phyloP scores from a whole-genome alignment of 1,284 basidiomycete genomes.

The Lentinus polychrous region DNA sequence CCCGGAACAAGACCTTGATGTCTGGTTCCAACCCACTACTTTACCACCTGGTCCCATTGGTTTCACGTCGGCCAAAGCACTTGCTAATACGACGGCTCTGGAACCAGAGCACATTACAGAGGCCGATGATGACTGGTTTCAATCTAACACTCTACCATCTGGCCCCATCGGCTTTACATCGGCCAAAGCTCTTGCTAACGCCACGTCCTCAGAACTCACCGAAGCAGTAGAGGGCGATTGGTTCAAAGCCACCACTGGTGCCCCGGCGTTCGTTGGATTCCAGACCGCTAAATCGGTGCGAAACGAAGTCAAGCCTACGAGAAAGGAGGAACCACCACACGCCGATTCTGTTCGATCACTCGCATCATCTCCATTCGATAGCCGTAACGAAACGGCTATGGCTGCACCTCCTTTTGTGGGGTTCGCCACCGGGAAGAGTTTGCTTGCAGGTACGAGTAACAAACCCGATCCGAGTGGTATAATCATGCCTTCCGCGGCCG shows the following conservation, averaged over 20 bases:
- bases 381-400: no score
- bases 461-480: conserved; percentile 8
- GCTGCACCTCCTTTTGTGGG: background rate
- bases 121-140: background rate
- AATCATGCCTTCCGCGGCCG: conserved; percentile 49
- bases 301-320: background rate
- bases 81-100: background rate
- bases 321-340: no score
- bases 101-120: background rate
- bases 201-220: no score
- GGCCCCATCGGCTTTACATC: conserved; percentile 31
- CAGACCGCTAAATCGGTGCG: conserved; percentile 22
- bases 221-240: background rate
- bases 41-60: conserved; percentile 11
- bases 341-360: no score
- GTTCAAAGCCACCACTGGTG: background rate
- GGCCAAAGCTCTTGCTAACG: no score
- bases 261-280: conserved; percentile 29
- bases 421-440: conserved; percentile 2
- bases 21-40: conserved; percentile 45
- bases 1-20: conserved; percentile 39
- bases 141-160: conserved; percentile 2
- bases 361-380: no score
- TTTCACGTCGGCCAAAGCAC: background rate
- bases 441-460: background rate